These are phyloP conservation scores for Sarocladium brachiariae DNA, from an alignment of 2,329 filamentous ascomycete genomes.

Conservation along the genomic window DNA sequence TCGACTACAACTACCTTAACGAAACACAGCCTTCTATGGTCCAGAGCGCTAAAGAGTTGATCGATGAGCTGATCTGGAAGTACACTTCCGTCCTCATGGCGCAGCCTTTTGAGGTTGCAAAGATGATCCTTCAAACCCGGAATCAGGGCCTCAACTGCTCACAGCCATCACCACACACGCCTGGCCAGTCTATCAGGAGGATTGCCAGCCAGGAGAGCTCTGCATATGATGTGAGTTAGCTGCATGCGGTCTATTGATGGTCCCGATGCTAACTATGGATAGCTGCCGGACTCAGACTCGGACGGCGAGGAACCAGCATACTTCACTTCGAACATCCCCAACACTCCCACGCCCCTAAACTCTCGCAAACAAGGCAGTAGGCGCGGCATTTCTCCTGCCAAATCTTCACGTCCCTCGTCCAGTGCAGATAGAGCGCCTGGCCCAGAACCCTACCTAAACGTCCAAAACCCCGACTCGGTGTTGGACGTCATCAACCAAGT, in stretches of 20 bases:
- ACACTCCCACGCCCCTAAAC: constrained; percentile 44
- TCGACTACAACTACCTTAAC: constrained; percentile 84
- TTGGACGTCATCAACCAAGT: constrained; percentile 81
- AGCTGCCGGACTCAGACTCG: constrained; percentile 53
- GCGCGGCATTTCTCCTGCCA: constrained; percentile 6
- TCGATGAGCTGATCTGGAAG: constrained; percentile 85
- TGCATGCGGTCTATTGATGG: not conserved
- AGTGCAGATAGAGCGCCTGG: constrained; percentile 23
- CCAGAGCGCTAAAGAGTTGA: constrained; percentile 65
- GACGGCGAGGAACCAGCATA: constrained; percentile 76
- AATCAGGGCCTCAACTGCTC: constrained; percentile 43
- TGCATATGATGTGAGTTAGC: constrained; percentile 26
- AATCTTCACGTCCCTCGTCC: not conserved
- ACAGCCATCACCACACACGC: constrained; percentile 17
- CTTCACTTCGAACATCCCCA: constrained; percentile 62
- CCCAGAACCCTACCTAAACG: constrained; percentile 54
- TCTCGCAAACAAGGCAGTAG: constrained; percentile 25
- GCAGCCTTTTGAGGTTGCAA: constrained; percentile 96
- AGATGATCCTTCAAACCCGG: constrained; percentile 79
- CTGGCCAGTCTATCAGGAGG: constrained; percentile 21
- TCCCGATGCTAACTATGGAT: not conserved
- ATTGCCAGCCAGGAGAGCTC: constrained; percentile 26
- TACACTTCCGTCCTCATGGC: constrained; percentile 84
- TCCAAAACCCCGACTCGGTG: constrained; percentile 73
- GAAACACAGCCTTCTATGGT: constrained; percentile 69